Conservation (phyloP, 495 filamentous ascomycete species). For the Sporormia fimetaria region DNA sequence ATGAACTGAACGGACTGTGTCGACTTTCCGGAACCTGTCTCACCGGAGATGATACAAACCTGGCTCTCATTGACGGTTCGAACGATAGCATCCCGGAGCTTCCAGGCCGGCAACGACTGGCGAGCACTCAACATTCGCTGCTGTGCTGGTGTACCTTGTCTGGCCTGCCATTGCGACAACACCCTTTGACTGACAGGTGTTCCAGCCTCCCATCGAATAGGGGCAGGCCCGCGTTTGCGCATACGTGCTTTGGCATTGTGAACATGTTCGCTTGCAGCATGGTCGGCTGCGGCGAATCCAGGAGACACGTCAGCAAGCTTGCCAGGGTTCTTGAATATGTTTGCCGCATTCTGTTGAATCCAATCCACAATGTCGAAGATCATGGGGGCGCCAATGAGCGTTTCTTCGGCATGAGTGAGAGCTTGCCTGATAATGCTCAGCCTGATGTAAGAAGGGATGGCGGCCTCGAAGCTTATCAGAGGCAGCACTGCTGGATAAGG, state of each 20-base stretch:
- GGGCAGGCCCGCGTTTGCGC: conserved; percentile 18
- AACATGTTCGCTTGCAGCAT: conserved; percentile 1
- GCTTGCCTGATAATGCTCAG: conserved; percentile 76
- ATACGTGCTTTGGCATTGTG: conserved; percentile 20
- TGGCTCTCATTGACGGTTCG: conserved; percentile 59
- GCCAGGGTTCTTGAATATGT: conserved; percentile 71
- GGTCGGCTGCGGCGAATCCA: conserved; percentile 44
- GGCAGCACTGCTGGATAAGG: conserved; percentile 66
- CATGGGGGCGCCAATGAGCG: conserved; percentile 70
- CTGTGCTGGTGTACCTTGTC: conserved; percentile 46
- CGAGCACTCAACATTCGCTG: conserved; percentile 59
- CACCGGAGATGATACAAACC: conserved; percentile 91
- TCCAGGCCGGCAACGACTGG: conserved; percentile 76
- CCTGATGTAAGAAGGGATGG: conserved; percentile 83
- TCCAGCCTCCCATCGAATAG: conserved; percentile 32
- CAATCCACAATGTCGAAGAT: conserved; percentile 83
- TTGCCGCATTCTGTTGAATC: conserved; percentile 65
- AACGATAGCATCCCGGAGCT: conserved; percentile 63
- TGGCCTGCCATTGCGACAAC: conserved; percentile 43
- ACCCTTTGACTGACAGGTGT: conserved; percentile 37
- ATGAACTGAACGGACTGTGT: conserved; percentile 96
- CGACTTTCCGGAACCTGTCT: conserved; percentile 93
- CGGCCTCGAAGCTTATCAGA: conserved; percentile 55
- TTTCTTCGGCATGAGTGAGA: conserved; percentile 53
- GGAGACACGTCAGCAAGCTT: conserved; percentile 69